Evolutionary conservation across 768 basidiomycete genomes (phyloP), one percentile per base, ranked within the genome.

Genomic region (Hericium erinaceus): DNA sequence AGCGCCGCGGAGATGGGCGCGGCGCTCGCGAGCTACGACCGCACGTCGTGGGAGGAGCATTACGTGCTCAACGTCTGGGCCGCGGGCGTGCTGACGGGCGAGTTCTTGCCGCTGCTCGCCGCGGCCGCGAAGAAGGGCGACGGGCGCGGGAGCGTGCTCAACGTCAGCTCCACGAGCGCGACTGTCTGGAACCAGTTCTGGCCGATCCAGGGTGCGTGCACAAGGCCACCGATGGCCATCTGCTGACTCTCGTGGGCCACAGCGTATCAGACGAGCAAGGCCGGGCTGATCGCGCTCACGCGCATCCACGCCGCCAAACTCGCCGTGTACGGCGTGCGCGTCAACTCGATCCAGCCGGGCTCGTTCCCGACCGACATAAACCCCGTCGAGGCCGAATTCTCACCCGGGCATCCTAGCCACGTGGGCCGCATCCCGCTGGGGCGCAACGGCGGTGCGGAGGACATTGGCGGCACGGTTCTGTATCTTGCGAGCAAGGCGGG

Each of bases 401-500:
- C 63, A 73, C 4, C n/a, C 20, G 15, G 44, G 20, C 44, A 69
- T 33, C 33, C 33, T 10, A 33, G 33, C 6, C 6, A 85, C 48
- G 77, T 79, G 7, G 69, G 70, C 4, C 68, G 75, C 26, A 81
- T 85, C 33, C 87, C 87, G 1, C 69, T 87, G 8, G 77, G 80
- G 41, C 80, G 87, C 22, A 71, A 74, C 2, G 87, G 87, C 3
- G 79, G 62, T 38, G 61, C 67, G n/a, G 70, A 88, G 73, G 87
- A 89, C 65, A 88, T 90, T 75, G 84, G 82, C 1, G 89, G 85
- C 2, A 75, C 85, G 5, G 83, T 86, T 22, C 71, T 92, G 37
- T 89, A 84, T 68, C 76, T 92, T 20, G 84, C 87, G 10, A 87
- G 86, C 61, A 79, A 79, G 40, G 86, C 89, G 3, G 88, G 88